Conservation (phyloP, 768 basidiomycete genomes). For the Mycena rebaudengoi region DNA sequence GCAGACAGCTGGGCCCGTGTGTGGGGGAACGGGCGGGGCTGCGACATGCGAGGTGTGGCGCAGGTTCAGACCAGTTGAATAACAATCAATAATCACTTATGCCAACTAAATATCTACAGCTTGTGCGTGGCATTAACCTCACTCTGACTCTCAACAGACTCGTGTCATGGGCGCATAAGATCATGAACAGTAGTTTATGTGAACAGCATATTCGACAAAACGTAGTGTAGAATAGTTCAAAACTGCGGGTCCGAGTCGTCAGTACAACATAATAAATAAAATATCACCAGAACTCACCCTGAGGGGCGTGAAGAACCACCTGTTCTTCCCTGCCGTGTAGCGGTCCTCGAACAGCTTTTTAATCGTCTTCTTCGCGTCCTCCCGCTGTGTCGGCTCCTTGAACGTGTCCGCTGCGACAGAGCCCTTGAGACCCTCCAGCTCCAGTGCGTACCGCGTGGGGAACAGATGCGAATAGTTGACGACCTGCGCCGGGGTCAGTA, state of each 20-base stretch:
- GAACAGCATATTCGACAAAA: constrained; percentile 3
- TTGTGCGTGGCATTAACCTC: no score
- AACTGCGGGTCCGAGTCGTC: constrained; percentile 40
- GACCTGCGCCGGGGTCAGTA: constrained; percentile 57
- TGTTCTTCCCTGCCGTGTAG: constrained; percentile 94
- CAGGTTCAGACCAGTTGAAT: no score
- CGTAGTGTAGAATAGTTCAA: constrained; percentile 33
- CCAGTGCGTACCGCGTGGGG: constrained; percentile 98
- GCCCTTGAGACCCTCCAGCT: constrained; percentile 94
- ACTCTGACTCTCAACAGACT: no score
- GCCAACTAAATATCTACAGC: no score
- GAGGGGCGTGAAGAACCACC: constrained; percentile 94
- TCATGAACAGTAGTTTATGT: constrained; percentile 26
- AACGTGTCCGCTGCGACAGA: constrained; percentile 87
- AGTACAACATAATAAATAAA: neutral
- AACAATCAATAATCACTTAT: no score
- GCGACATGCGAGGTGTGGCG: neutral
- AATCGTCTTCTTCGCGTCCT: constrained; percentile 93
- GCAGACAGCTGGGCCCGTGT: constrained; percentile 82
- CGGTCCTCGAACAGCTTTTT: constrained; percentile 98
- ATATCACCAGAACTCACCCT: constrained; percentile 59
- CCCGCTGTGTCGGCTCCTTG: constrained; percentile 96
- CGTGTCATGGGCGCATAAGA: no score
- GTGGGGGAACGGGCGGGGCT: constrained; percentile 65
- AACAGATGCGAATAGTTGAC: constrained; percentile 99